Evolutionary conservation across 352 stramenopile species (phyloP).

Genomic region (Phytophthora pseudosyringae): DNA sequence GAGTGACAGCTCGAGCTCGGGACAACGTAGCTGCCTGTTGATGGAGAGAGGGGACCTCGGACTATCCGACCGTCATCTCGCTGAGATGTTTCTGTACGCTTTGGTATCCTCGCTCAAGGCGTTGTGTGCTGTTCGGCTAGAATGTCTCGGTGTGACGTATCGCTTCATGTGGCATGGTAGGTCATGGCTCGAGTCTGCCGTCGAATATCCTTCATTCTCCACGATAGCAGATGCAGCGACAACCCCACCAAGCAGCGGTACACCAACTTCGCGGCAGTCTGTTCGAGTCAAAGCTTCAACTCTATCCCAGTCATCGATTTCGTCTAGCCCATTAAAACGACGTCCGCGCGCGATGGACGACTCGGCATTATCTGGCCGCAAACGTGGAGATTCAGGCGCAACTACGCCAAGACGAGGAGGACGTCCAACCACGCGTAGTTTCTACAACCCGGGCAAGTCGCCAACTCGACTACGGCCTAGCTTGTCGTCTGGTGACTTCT

Average conservation of each 20-base stretch:
- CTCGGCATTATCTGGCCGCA: conserved; percentile 37
- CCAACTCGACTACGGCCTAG: conserved; percentile 32
- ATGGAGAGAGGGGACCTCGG: conserved; percentile 54
- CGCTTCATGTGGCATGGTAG: conserved; percentile 64
- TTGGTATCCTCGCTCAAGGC: conserved; percentile 63
- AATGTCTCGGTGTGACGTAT: conserved; percentile 59
- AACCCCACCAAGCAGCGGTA: conserved; percentile 15
- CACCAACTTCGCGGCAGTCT: conserved; percentile 38
- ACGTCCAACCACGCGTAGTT: conserved; percentile 38
- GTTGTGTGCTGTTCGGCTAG: conserved; percentile 53
- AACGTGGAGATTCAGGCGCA: conserved; percentile 33
- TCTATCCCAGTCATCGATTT: conserved; percentile 24
- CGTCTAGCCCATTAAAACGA: conserved; percentile 28
- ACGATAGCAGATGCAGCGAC: conserved; percentile 5
- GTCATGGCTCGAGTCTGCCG: conserved; percentile 60
- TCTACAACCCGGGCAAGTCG: conserved; percentile 44
- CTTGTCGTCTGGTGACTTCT: conserved; percentile 38
- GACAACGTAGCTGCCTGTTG: conserved; percentile 40
- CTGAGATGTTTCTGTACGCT: conserved; percentile 69
- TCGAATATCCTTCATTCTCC: conserved; percentile 52
- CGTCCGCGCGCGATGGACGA: conserved; percentile 46
- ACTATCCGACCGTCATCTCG: conserved; percentile 42
- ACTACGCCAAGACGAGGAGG: conserved; percentile 33
- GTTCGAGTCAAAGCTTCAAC: conserved; percentile 30
- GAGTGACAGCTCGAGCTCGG: conserved; percentile 13